Base-by-base conservation (phyloP, 805 yeast genomes). In the Kuraishia borneana region DNA sequence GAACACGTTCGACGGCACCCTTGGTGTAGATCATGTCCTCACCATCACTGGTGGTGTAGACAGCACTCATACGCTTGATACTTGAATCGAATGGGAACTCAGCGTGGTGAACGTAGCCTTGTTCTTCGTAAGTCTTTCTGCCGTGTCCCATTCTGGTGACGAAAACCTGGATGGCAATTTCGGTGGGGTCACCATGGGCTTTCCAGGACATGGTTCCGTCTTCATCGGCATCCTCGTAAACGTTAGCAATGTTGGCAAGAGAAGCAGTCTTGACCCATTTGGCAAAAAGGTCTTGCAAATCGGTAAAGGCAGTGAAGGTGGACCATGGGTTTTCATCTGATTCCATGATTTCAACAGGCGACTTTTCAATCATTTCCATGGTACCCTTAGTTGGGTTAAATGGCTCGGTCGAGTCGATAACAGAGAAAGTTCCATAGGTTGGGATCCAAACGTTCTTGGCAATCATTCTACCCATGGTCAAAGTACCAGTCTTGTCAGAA, bases 151-250 rank as follows among this genome's bases (percentile, higher is more conserved):
- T 58, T 46, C 87, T 69, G 9, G 75, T 58, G 17, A 77, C 69
- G 48, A 80, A 82, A 1, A 83, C 89, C 48, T 83, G 89, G 40
- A 84, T 78, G 3, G 95, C 94, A 47, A 81, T 76, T 58, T 84
- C 95, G 3, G 95, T 84, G 28, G 95, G 89, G 50, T 84, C 95
- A 39, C 95, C 95, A 49, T 76, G 78, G 7, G 85, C 87, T 44
- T 70, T 72, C 94, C 94, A 83, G 7, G 52, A 55, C 3, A 45
- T 51, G 12, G 54, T 40, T 13, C 46, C 49, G 9, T 37, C 18
- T 12, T 65, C 70, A 14, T 57, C 54, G 21, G 68, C 68, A 38
- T 66, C 58, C 43, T 67, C 60, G 40, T 65, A 69, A 3, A 84
- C 75, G 8, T 65, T 63, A 3, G 95, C 89, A 46, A 83, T 74